Evolutionary conservation across 768 basidiomycete species (phyloP).

Genomic region (Lentinula sp.): DNA sequence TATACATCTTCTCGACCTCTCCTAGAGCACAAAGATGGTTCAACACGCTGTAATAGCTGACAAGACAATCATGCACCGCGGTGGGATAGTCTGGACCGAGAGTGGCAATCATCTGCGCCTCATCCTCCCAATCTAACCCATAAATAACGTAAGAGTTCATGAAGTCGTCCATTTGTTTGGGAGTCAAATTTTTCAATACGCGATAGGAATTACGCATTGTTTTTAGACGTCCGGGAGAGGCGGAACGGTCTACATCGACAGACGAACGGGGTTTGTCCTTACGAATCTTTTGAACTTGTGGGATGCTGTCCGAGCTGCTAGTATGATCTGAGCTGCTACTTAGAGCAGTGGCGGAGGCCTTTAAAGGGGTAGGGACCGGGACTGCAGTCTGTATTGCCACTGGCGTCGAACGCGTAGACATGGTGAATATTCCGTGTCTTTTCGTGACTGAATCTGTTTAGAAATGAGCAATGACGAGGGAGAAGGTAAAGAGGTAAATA

Average conservation of each 20-base stretch:
- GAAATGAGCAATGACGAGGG: neutral
- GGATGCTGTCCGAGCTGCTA: neutral
- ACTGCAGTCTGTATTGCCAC: neutral
- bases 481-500: neutral
- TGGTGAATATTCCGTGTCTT: neutral
- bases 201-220: constrained; percentile 3
- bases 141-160: constrained; percentile 4
- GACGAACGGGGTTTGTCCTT: neutral
- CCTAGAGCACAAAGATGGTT: constrained; percentile 2
- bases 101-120: constrained; percentile 2
- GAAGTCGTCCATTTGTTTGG: constrained; percentile 1
- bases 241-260: constrained; percentile 1
- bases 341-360: neutral
- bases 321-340: neutral
- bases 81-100: constrained; percentile 2
- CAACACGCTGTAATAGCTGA: constrained; percentile 3
- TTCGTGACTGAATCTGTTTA: neutral
- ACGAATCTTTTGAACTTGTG: neutral
- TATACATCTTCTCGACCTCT: constrained; percentile 4
- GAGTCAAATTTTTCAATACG: constrained; percentile 2
- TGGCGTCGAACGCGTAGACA: constrained; percentile 2
- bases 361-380: neutral
- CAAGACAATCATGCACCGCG: constrained; percentile 2
- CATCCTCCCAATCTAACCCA: constrained; percentile 1
- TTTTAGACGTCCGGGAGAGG: neutral